Evolutionary conservation across 1,139 yeast genomes (phyloP).

Genomic region (Blastobotrys raffinosifermentans): DNA sequence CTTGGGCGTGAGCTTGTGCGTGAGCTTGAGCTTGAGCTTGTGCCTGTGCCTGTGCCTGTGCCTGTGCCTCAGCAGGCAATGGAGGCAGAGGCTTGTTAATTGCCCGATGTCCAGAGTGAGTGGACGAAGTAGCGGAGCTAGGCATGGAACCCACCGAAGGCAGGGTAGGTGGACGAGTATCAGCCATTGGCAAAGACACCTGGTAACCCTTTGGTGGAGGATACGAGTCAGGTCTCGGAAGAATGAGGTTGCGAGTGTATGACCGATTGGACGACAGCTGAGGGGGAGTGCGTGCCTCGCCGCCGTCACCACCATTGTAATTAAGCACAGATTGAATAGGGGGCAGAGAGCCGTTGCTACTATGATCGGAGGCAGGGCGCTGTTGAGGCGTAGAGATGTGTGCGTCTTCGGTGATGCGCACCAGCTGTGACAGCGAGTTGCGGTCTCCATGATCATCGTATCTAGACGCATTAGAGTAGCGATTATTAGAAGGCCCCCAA

Average conservation of each 20-base stretch:
- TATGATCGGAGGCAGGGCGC: conserved; percentile 17
- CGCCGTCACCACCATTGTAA: conserved; percentile 1
- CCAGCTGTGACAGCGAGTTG: conserved; percentile 25
- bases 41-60: conserved; percentile 6
- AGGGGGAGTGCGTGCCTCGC: conserved; percentile 11
- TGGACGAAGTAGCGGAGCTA: conserved; percentile 8
- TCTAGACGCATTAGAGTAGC: conserved; percentile 23
- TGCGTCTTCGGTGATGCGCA: conserved; percentile 26
- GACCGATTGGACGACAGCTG: conserved; percentile 25
- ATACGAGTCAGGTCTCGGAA: conserved; percentile 27
- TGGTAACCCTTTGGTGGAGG: conserved; percentile 24
- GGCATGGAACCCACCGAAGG: conserved; percentile 22
- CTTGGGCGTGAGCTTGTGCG: conserved; percentile 3
- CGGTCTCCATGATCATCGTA: conserved; percentile 21
- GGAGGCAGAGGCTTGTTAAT: conserved; percentile 32
- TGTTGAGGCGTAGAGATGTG: conserved; percentile 23
- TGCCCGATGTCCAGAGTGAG: conserved; percentile 1
- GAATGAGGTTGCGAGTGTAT: conserved; percentile 25
- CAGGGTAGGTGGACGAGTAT: conserved; percentile 25
- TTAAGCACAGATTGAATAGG: conserved; percentile 1
- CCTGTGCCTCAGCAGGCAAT: conserved; percentile 25
- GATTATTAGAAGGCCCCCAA: conserved; percentile 29
- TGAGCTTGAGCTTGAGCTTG: conserved; percentile 4
- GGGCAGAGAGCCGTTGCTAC: background rate
- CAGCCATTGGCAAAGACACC: conserved; percentile 22